phyloP scores from a whole-genome alignment of 352 stramenopile genomes.

The Pythium folliculosum region DNA sequence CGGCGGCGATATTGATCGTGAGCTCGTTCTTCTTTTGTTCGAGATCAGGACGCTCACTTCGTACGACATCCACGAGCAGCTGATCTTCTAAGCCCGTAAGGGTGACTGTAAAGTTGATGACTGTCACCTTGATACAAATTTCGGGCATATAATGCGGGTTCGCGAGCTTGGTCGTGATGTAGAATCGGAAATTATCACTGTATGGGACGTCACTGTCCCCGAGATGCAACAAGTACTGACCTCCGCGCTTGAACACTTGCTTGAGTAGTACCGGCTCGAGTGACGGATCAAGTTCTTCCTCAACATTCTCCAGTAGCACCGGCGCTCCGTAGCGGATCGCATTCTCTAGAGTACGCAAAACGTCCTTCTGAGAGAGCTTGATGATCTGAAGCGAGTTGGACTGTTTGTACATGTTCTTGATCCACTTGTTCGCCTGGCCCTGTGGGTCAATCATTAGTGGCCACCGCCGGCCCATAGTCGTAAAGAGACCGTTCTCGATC shows the following conservation, averaged over 20 bases:
- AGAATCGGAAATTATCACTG: constrained; percentile 91
- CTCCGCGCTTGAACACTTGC: constrained; percentile 93
- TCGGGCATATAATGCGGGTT: constrained; percentile 95
- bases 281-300: constrained; percentile 92
- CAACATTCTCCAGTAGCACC: constrained; percentile 92
- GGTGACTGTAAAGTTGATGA: constrained; percentile 97
- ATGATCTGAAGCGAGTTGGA: constrained; percentile 88
- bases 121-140: constrained; percentile 91
- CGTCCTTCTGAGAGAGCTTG: constrained; percentile 92
- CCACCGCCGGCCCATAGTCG: constrained; percentile 94
- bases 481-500: constrained; percentile 94
- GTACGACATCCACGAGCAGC: constrained; percentile 87
- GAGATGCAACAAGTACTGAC: constrained; percentile 86
- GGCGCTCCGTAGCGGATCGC: constrained; percentile 92
- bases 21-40: constrained; percentile 93
- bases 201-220: constrained; percentile 93
- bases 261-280: constrained; percentile 93
- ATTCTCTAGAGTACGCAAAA: constrained; percentile 92
- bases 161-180: constrained; percentile 93
- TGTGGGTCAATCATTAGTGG: constrained; percentile 96
- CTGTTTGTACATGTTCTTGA: constrained; percentile 93
- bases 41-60: constrained; percentile 87
- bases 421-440: constrained; percentile 95
- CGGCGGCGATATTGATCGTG: constrained; percentile 90
- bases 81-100: constrained; percentile 92